Conservation (phyloP, 805 yeast species). For the Starmerella sirachaensis region DNA sequence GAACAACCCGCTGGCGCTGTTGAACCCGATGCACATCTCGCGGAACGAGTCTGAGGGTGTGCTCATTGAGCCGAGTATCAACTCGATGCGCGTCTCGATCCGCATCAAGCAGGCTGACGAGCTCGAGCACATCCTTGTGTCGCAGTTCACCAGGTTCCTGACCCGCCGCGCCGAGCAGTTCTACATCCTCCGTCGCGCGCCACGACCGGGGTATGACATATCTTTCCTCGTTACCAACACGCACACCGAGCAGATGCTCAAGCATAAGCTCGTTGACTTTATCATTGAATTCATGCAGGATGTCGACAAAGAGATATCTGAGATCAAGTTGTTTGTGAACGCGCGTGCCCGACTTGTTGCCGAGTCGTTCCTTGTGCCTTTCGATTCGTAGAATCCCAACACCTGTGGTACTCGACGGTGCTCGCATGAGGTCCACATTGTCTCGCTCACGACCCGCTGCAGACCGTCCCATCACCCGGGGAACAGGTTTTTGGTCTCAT, state of each 20-base stretch:
- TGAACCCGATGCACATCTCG: constrained; percentile 80
- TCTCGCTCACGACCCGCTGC: too few relatives aligned
- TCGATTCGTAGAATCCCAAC: constrained; percentile 45
- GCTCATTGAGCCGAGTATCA: constrained; percentile 84
- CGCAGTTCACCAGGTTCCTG: constrained; percentile 84
- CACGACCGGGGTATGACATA: constrained; percentile 83
- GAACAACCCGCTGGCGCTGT: constrained; percentile 69
- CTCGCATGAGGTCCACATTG: too few relatives aligned
- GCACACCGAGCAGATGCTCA: constrained; percentile 92
- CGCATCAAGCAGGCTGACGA: constrained; percentile 96
- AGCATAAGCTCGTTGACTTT: constrained; percentile 89
- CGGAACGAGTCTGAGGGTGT: constrained; percentile 91
- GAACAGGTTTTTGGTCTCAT: too few relatives aligned
- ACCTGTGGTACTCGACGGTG: too few relatives aligned
- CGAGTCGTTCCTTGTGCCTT: constrained; percentile 84
- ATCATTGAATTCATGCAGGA: constrained; percentile 98
- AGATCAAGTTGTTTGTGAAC: constrained; percentile 90
- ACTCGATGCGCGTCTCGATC: constrained; percentile 80
- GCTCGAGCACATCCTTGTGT: constrained; percentile 86
- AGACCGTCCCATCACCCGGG: too few relatives aligned
- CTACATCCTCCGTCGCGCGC: constrained; percentile 79
- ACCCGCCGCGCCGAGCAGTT: constrained; percentile 94
- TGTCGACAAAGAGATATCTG: constrained; percentile 96
- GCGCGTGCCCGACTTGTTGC: constrained; percentile 98
- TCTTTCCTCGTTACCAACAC: constrained; percentile 85